These are phyloP conservation scores for Phlyctochytrium bullatum DNA, from an alignment of 192 early-diverging fungal genomes.

Conservation along the genomic window DNA sequence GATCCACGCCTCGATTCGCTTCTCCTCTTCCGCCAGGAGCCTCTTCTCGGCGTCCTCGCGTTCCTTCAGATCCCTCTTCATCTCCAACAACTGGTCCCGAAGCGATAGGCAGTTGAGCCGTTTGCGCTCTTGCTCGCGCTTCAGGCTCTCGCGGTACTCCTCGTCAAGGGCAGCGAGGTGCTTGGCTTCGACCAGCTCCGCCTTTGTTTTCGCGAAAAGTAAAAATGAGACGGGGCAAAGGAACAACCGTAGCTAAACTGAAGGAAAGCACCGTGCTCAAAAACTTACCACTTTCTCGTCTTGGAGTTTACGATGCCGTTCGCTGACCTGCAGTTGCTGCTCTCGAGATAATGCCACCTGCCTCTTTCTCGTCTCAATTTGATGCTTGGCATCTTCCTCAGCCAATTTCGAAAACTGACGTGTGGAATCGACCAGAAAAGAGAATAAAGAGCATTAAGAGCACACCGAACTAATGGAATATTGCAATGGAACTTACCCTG, in stretches of 20 bases:
- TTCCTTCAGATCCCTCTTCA: background rate
- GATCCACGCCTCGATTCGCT: conserved; percentile 31
- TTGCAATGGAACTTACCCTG: no score
- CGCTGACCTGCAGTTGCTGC: background rate
- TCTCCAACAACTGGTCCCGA: conserved; percentile 16
- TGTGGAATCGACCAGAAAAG: no score
- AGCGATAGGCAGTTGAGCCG: background rate
- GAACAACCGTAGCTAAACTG: background rate
- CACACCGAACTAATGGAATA: no score
- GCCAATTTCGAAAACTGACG: no score
- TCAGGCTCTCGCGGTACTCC: conserved; percentile 1
- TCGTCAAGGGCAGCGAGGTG: conserved; percentile 1
- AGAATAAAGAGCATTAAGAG: no score
- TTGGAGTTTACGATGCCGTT: background rate
- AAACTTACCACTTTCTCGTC: background rate
- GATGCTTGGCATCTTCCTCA: no score
- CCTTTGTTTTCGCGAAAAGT: background rate
- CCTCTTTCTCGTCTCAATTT: conserved; percentile 8
- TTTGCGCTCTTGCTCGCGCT: background rate
- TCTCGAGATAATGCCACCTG: conserved; percentile 1
- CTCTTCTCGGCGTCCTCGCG: background rate
- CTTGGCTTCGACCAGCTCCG: conserved; percentile 3
- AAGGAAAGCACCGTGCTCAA: background rate
- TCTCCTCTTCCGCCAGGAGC: conserved; percentile 19
- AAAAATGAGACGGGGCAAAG: background rate